Conservation (phyloP, 768 basidiomycete species). For the Daedaleopsis sinensis region DNA sequence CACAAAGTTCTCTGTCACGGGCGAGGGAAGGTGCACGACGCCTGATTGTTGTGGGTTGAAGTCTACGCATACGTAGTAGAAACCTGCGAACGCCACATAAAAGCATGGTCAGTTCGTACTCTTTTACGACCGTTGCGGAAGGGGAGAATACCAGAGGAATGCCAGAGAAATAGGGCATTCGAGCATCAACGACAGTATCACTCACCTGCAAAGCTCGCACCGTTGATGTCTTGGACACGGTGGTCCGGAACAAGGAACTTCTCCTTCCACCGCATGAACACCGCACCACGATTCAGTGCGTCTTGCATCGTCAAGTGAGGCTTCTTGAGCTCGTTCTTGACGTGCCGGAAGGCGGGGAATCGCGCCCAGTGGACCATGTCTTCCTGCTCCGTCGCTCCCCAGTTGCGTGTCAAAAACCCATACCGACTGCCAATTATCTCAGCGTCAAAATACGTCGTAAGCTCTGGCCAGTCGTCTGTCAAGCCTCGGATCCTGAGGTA, state of each 20-base stretch:
- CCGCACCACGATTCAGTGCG: constrained; percentile 62
- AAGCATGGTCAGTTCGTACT: constrained; percentile 1
- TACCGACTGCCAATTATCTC: constrained; percentile 92
- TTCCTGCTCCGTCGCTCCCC: constrained; percentile 89
- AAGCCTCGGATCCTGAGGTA: constrained; percentile 92
- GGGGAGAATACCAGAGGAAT: not conserved
- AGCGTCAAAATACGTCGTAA: constrained; percentile 96
- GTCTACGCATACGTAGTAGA: constrained; percentile 95
- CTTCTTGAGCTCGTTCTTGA: constrained; percentile 76
- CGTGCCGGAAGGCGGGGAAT: constrained; percentile 87
- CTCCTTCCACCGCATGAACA: constrained; percentile 99
- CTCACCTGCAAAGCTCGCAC: constrained; percentile 92
- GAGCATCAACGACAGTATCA: constrained; percentile 13
- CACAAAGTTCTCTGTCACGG: constrained; percentile 18
- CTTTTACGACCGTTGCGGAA: too few species aligned
- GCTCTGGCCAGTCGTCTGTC: constrained; percentile 92
- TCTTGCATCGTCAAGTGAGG: constrained; percentile 82
- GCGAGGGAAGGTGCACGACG: constrained; percentile 14
- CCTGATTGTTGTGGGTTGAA: constrained; percentile 66
- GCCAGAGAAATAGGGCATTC: not conserved
- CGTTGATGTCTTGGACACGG: constrained; percentile 90
- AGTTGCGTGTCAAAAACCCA: constrained; percentile 89
- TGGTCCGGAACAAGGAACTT: constrained; percentile 95
- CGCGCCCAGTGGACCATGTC: constrained; percentile 95
- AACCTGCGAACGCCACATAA: constrained; percentile 51